Percentiles rank a stretch among this genome's conserved stretches.
Conservation (phyloP, 176 grass and related monocot genomes). For the Rhipidocladum racemiflorum region DNA sequence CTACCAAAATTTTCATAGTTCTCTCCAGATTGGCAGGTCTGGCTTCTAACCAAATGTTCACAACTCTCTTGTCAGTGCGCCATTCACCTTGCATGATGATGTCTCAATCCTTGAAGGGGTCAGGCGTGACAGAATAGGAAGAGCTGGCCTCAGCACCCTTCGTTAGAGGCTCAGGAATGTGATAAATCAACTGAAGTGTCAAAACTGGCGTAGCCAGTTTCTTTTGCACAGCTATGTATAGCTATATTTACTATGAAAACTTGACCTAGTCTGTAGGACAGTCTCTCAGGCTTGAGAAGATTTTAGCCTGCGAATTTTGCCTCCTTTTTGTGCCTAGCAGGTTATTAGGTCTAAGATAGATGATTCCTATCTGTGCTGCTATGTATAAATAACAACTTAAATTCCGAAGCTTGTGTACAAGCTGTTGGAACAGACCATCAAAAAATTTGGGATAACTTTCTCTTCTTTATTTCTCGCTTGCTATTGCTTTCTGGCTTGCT, state of each 20-base stretch:
- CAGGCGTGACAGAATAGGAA: constrained; percentile 36
- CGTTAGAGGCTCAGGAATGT: constrained; percentile 24
- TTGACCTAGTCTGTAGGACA: constrained; percentile 33
- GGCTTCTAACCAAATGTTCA: constrained; percentile 14
- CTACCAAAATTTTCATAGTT: constrained; percentile 5
- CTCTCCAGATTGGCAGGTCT: background rate
- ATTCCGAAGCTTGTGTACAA: constrained; percentile 16
- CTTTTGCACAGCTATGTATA: constrained; percentile 47
- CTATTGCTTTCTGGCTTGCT: too few relatives aligned
- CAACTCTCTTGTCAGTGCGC: constrained; percentile 50
- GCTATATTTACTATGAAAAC: constrained; percentile 42
- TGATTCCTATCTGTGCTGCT: constrained; percentile 16
- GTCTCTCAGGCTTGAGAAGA: constrained; percentile 16
- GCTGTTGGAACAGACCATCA: too few relatives aligned
- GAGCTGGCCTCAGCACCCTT: constrained; percentile 1
- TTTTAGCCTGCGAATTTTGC: constrained; percentile 52
- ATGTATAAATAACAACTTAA: constrained; percentile 24
- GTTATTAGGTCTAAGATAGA: constrained; percentile 28
- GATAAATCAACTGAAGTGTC: constrained; percentile 7
- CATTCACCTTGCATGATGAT: constrained; percentile 87
- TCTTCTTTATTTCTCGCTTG: too few relatives aligned
- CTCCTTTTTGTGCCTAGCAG: constrained; percentile 42
- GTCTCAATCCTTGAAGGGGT: constrained; percentile 68
- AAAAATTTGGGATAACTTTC: too few relatives aligned
- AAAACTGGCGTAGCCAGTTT: constrained; percentile 29